These are phyloP conservation scores for Sarocladiaceae sp. DNA, from an alignment of 2,329 filamentous ascomycete genomes.

Conservation along the genomic window DNA sequence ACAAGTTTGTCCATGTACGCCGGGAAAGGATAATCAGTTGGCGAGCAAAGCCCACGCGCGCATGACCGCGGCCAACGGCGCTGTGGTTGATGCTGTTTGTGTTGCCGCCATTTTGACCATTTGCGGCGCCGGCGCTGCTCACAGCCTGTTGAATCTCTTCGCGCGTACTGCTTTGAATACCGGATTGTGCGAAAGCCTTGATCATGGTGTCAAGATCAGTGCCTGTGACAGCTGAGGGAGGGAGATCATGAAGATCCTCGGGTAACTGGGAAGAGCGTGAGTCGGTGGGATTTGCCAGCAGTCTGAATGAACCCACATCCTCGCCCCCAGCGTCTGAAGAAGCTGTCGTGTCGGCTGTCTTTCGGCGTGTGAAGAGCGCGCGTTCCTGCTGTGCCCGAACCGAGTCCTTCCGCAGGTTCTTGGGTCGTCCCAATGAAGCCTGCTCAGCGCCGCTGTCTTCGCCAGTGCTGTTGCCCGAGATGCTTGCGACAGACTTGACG, in stretches of 20 bases:
- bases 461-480: slow-evolving; percentile 68
- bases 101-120: slow-evolving; percentile 54
- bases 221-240: slow-evolving; percentile 51
- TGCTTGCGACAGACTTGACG: slow-evolving; percentile 84
- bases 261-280: slow-evolving; percentile 50
- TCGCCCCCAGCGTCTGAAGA: slow-evolving; percentile 50
- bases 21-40: slow-evolving; percentile 88
- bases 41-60: slow-evolving; percentile 67
- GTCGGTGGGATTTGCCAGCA: slow-evolving; percentile 38
- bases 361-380: slow-evolving; percentile 79
- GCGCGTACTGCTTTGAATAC: slow-evolving; percentile 65
- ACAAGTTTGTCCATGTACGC: slow-evolving; percentile 94
- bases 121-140: slow-evolving; percentile 56
- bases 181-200: slow-evolving; percentile 66
- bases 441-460: slow-evolving; percentile 59
- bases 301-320: slow-evolving; percentile 43
- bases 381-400: slow-evolving; percentile 81
- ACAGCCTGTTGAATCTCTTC: slow-evolving; percentile 74
- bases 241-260: slow-evolving; percentile 64
- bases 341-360: slow-evolving; percentile 56
- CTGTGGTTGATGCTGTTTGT: slow-evolving; percentile 45
- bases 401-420: slow-evolving; percentile 67
- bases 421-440: slow-evolving; percentile 51
- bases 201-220: slow-evolving; percentile 82
- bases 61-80: slow-evolving; percentile 71